Conservation (phyloP, 2,329 filamentous ascomycete species). For the Cryphonectria naterciae region DNA sequence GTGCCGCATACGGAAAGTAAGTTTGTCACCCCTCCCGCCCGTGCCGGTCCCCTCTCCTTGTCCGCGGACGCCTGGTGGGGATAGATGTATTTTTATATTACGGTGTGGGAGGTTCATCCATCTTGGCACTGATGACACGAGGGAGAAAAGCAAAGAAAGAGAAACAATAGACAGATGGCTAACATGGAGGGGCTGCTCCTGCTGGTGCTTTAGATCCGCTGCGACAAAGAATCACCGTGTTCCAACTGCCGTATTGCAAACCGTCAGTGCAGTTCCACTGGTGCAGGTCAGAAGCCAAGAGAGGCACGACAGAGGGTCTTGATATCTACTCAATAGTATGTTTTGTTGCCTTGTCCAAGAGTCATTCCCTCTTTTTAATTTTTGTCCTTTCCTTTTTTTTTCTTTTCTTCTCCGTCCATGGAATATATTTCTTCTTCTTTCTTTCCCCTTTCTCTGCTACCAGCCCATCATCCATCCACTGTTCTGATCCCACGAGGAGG, state of each 20-base stretch:
- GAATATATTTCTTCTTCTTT: background rate
- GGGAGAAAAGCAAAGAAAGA: background rate
- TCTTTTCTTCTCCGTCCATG: background rate
- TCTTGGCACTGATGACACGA: background rate
- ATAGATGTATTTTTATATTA: background rate
- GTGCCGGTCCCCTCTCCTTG: slow-evolving; percentile 14
- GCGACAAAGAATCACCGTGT: slow-evolving; percentile 62
- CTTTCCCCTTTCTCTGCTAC: background rate
- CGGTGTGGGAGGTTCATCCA: background rate
- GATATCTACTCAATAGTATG: slow-evolving; percentile 64
- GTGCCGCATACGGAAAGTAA: slow-evolving; percentile 45
- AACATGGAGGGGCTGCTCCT: background rate
- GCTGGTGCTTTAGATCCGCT: slow-evolving; percentile 54
- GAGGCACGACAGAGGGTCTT: slow-evolving; percentile 60
- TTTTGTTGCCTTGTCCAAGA: slow-evolving; percentile 32
- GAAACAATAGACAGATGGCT: slow-evolving; percentile 3
- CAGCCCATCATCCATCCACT: background rate
- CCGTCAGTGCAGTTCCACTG: slow-evolving; percentile 58
- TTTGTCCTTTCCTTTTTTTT: slow-evolving; percentile 4
- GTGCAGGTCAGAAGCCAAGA: slow-evolving; percentile 57
- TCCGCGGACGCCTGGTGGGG: slow-evolving; percentile 26
- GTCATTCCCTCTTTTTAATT: too few species aligned
- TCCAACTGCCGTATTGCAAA: slow-evolving; percentile 60
- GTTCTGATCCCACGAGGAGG: background rate
- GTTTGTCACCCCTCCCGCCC: slow-evolving; percentile 8